phyloP scores from a whole-genome alignment of 805 yeast genomes.

The Lipomyces yamadae region DNA sequence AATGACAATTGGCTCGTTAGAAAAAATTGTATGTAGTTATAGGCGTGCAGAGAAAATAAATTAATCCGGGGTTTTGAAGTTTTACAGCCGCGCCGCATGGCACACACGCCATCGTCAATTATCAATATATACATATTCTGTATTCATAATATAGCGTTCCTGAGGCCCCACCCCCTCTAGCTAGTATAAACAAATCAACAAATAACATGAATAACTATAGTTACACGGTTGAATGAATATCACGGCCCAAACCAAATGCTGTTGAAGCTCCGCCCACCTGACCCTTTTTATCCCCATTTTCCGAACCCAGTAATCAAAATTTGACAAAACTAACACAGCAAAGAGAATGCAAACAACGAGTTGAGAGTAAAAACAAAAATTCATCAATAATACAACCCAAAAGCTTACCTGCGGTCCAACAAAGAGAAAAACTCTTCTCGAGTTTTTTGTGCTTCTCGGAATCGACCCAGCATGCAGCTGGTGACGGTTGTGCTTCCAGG shows the following conservation, averaged over 20 bases:
- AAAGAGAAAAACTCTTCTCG: constrained; percentile 92
- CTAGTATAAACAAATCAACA: neutral
- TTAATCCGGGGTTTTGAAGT: too few relatives aligned
- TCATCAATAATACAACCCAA: neutral
- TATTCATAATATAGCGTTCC: neutral
- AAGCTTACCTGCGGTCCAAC: constrained; percentile 45
- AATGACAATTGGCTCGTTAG: neutral
- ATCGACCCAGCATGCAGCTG: constrained; percentile 96
- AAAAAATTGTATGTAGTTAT: neutral
- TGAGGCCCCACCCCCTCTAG: neutral
- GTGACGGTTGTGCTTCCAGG: constrained; percentile 93
- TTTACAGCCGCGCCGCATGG: too few relatives aligned
- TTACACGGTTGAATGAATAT: constrained; percentile 9
- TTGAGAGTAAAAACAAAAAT: neutral
- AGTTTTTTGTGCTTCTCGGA: constrained; percentile 90
- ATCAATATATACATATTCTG: neutral
- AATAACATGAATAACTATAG: neutral
- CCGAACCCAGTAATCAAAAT: constrained; percentile 1
- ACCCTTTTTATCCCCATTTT: constrained; percentile 3
- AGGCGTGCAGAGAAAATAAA: neutral
- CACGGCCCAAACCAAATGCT: constrained; percentile 4
- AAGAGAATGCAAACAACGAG: neutral
- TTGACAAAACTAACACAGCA: neutral
- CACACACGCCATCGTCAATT: too few relatives aligned
- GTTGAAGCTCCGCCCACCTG: neutral